A percentile compares a stretch with the other conserved stretches of the same genome.
Evolutionary conservation across 306 rosid genomes (phyloP).

Genomic region (Echinosophora koreensis): DNA sequence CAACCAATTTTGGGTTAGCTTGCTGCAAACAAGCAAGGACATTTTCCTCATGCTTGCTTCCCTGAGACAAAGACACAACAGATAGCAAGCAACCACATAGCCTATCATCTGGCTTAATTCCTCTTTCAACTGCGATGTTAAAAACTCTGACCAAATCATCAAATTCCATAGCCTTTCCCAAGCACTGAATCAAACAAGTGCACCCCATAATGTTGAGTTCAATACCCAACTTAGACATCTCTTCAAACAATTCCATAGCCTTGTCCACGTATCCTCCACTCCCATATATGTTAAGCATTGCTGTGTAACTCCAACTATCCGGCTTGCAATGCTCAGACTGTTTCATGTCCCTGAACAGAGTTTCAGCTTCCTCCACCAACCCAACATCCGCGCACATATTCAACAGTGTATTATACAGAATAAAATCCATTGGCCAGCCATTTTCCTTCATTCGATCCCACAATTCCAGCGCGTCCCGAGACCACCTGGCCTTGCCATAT

Average conservation of each 20-base stretch:
- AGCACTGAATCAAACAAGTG: constrained; percentile 94
- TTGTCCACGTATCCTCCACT: constrained; percentile 77
- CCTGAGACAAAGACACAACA: constrained; percentile 70
- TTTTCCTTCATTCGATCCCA: constrained; percentile 82
- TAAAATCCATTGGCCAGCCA: constrained; percentile 88
- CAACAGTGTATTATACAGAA: constrained; percentile 84
- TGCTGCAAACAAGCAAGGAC: constrained; percentile 74
- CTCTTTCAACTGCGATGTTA: constrained; percentile 60
- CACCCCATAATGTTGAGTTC: constrained; percentile 89
- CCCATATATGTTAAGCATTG: constrained; percentile 88
- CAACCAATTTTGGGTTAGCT: constrained; percentile 77
- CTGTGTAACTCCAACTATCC: constrained; percentile 93
- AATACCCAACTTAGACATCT: constrained; percentile 71
- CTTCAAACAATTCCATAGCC: constrained; percentile 81
- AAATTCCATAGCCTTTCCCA: constrained; percentile 79
- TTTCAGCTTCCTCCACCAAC: constrained; percentile 88
- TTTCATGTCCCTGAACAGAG: constrained; percentile 83
- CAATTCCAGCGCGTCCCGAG: constrained; percentile 79
- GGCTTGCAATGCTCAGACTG: constrained; percentile 64
- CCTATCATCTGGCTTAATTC: constrained; percentile 82
- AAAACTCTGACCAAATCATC: constrained; percentile 74
- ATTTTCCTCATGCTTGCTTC: constrained; percentile 62
- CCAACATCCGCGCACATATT: constrained; percentile 97
- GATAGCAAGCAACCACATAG: constrained; percentile 85
- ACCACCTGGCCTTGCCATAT: constrained; percentile 96